These are phyloP conservation scores for Aspergillus fumigatus DNA, from an alignment of 2,329 filamentous ascomycete genomes.

Conservation along the genomic window DNA sequence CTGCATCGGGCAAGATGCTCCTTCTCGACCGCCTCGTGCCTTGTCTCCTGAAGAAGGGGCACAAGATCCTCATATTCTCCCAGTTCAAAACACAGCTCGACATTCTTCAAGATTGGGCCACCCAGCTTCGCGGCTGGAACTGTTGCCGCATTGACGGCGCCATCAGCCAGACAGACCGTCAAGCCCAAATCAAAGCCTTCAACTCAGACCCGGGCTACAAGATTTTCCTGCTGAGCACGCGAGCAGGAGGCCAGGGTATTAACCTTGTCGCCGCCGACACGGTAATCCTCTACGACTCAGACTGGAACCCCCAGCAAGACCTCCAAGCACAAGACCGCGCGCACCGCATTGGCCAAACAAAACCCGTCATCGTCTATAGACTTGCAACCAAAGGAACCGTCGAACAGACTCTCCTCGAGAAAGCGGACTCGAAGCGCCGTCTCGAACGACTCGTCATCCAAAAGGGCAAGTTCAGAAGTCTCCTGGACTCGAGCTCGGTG, in stretches of 20 bases:
- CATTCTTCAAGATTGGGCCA: constrained; percentile 81
- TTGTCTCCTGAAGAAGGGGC: constrained; percentile 64
- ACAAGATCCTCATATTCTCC: constrained; percentile 94
- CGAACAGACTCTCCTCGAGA: constrained; percentile 79
- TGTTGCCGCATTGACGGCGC: constrained; percentile 87
- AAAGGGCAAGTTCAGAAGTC: constrained; percentile 76
- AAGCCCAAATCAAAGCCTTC: constrained; percentile 68
- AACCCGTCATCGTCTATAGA: constrained; percentile 87
- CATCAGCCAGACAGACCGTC: constrained; percentile 69
- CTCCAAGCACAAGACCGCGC: constrained; percentile 93
- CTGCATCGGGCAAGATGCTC: constrained; percentile 91
- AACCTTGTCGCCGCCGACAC: constrained; percentile 90
- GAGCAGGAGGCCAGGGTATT: constrained; percentile 92
- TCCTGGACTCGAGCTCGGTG: constrained; percentile 53
- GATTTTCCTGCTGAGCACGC: constrained; percentile 82
- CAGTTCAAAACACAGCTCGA: constrained; percentile 95
- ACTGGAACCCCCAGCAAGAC: constrained; percentile 97
- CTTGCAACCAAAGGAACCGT: constrained; percentile 91
- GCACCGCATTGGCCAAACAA: constrained; percentile 88
- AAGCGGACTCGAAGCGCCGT: constrained; percentile 84
- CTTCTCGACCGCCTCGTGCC: constrained; percentile 83
- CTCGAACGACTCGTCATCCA: constrained; percentile 94
- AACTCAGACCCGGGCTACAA: constrained; percentile 62
- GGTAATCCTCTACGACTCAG: constrained; percentile 81
- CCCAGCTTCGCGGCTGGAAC: constrained; percentile 70